Base-by-base conservation (phyloP, 2,329 filamentous ascomycete genomes). In the Penicillium sp. region DNA sequence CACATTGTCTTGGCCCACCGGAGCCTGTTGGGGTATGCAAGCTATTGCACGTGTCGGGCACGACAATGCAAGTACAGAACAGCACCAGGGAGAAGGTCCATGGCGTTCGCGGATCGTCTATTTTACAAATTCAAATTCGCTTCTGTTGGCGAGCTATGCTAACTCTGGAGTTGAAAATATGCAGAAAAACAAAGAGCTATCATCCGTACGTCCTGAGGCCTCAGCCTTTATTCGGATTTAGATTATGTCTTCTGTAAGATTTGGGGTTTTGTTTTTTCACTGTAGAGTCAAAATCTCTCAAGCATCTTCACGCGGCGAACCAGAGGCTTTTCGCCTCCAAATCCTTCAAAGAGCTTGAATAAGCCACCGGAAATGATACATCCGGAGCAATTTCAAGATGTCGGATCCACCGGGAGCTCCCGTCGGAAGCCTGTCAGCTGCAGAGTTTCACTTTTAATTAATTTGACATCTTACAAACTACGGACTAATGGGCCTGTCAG, bases 401-500 rank as follows among this genome's bases (percentile, higher is more conserved):
- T 26, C 35, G 22, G 19, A 37, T 38, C 35, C 51, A 22, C 42
- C 53, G 25, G 42, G 26, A 22, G 25, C 26, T 49, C 53, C 38
- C 48, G 16, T 25, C 22, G n/a, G 38, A 16, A 52, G 14, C 26
- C 38, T 45, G 43, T 26, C 43, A 33, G 35, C 40, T 45, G 25
- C 38, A 59, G 52, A 35, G 35, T 43, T 49, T 37, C 10, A 46
- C 28, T 55, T 53, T 56, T 55, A 52, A 46, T 49, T 35, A 59
- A 48, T 30, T 56, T 62, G 43, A 52, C 28, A 48, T 42, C 42
- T 62, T 16, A 62, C 60, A 56, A 56, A 59, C 40, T 53, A 53
- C 46, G 30, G 14, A 55, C 52, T 54, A 59, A 62, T 48, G 25
- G 25, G 22, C 25, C 40, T 16, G 60, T 62, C 52, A 62, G 57